Evolutionary conservation across 1,284 basidiomycete species (phyloP).

Genomic region (Coniferiporia weirii): DNA sequence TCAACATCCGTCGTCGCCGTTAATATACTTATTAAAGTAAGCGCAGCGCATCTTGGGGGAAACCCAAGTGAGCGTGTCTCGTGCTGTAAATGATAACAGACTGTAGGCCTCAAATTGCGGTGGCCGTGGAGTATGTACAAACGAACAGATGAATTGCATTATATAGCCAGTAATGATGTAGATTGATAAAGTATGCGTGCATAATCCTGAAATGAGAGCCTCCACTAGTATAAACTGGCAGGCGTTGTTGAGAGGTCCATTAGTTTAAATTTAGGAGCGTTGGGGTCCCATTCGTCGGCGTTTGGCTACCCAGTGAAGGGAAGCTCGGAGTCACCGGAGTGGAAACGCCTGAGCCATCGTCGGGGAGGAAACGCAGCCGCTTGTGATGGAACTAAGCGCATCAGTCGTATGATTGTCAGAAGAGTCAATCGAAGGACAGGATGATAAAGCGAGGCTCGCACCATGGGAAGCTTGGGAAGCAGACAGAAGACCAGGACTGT

Average conservation of each 20-base stretch:
- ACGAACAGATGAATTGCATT: constrained; percentile 1
- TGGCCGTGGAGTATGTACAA: not conserved
- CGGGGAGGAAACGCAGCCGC: constrained; percentile 67
- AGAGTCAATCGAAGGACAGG: not conserved
- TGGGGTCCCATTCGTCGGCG: constrained; percentile 2
- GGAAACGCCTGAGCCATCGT: constrained; percentile 53
- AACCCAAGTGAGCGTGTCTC: too few species aligned
- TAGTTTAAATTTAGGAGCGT: not conserved
- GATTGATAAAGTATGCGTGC: constrained; percentile 1
- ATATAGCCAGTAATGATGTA: constrained; percentile 7
- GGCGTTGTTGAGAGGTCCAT: not conserved
- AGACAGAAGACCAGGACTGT: constrained; percentile 80
- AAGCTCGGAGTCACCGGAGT: constrained; percentile 60
- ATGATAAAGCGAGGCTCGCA: constrained; percentile 29
- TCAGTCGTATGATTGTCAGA: not conserved
- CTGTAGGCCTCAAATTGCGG: not conserved
- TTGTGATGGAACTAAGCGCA: constrained; percentile 65
- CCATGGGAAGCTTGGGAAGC: constrained; percentile 94
- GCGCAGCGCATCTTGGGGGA: too few species aligned
- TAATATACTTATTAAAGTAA: too few species aligned
- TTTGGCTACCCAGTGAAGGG: constrained; percentile 24
- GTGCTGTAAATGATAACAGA: too few species aligned
- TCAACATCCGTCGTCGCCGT: not conserved
- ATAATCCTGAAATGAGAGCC: not conserved
- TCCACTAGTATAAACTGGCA: not conserved